Evolutionary conservation across 208 protist genomes (phyloP).

Genomic region (Vickermania ingenoplastis): DNA sequence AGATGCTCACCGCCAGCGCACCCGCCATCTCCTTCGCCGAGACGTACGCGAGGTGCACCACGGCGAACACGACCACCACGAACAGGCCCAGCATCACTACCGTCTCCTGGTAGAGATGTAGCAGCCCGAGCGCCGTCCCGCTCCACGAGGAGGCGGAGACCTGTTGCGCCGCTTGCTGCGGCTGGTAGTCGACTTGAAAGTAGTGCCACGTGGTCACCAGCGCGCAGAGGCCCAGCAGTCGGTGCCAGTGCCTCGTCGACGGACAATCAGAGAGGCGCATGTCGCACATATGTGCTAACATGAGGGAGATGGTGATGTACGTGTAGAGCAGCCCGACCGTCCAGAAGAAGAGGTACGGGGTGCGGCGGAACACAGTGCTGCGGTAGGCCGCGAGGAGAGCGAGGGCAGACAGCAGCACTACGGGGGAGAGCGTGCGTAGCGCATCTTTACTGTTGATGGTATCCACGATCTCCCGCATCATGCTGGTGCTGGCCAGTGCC

Average conservation of each 20-base stretch:
- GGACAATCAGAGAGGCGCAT: constrained; percentile 35
- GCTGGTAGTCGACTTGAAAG: constrained; percentile 20
- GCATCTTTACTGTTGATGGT: neutral
- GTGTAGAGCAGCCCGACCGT: constrained; percentile 72
- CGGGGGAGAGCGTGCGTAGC: constrained; percentile 7
- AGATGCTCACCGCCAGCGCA: constrained; percentile 44
- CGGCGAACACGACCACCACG: constrained; percentile 27
- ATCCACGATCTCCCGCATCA: neutral
- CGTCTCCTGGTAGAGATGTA: constrained; percentile 32
- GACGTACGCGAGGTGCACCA: constrained; percentile 45
- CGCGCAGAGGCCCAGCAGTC: neutral
- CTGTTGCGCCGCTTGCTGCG: neutral
- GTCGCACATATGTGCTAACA: constrained; percentile 67
- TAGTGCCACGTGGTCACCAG: constrained; percentile 3
- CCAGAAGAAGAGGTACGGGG: constrained; percentile 79
- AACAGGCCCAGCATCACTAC: constrained; percentile 66
- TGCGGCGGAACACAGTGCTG: constrained; percentile 53
- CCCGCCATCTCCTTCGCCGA: constrained; percentile 28
- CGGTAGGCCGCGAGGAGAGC: constrained; percentile 61
- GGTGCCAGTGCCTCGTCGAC: constrained; percentile 1
- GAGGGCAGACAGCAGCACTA: constrained; percentile 41
- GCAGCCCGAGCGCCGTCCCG: constrained; percentile 3
- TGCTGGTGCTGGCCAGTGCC: no score
- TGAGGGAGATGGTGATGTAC: constrained; percentile 71
- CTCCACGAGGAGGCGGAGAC: neutral